phyloP scores from a whole-genome alignment of 768 basidiomycete species.

The Lactarius hatsudake region DNA sequence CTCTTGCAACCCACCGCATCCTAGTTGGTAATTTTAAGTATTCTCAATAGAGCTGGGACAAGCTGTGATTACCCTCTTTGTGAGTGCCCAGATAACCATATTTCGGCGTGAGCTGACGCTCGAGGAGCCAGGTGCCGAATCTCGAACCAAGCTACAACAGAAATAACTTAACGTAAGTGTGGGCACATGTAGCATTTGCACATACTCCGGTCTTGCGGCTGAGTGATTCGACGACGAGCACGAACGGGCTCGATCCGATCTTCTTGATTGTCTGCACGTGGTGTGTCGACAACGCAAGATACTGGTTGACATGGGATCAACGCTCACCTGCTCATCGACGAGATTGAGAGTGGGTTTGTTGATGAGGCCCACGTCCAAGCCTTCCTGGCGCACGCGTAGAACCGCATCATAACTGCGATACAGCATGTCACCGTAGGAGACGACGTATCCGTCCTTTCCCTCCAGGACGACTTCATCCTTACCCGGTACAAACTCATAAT shows the following conservation, averaged over 20 bases:
- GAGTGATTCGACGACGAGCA: slow-evolving; percentile 80
- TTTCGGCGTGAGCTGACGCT: slow-evolving; percentile 74
- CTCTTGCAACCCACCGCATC: slow-evolving; percentile 75
- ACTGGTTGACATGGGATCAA: not conserved
- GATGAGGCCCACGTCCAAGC: slow-evolving; percentile 78
- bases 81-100: slow-evolving; percentile 79
- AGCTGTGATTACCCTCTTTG: slow-evolving; percentile 49
- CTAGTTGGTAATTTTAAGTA: slow-evolving; percentile 29
- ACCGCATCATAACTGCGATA: slow-evolving; percentile 85
- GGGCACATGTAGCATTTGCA: not conserved
- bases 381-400: slow-evolving; percentile 63
- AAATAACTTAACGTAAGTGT: not conserved
- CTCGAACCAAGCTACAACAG: slow-evolving; percentile 63
- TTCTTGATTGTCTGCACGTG: slow-evolving; percentile 53
- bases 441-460: slow-evolving; percentile 77
- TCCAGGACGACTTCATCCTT: slow-evolving; percentile 81
- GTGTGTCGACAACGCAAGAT: not conserved
- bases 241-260: slow-evolving; percentile 71
- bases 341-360: slow-evolving; percentile 84
- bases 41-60: not conserved
- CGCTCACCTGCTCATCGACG: slow-evolving; percentile 70
- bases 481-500: slow-evolving; percentile 78
- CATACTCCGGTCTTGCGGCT: slow-evolving; percentile 84
- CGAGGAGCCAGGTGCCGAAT: slow-evolving; percentile 83
- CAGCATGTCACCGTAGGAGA: slow-evolving; percentile 84